These are phyloP conservation scores for Abelmoschus esculentus DNA, from an alignment of 345 rosid species.

Conservation along the genomic window DNA sequence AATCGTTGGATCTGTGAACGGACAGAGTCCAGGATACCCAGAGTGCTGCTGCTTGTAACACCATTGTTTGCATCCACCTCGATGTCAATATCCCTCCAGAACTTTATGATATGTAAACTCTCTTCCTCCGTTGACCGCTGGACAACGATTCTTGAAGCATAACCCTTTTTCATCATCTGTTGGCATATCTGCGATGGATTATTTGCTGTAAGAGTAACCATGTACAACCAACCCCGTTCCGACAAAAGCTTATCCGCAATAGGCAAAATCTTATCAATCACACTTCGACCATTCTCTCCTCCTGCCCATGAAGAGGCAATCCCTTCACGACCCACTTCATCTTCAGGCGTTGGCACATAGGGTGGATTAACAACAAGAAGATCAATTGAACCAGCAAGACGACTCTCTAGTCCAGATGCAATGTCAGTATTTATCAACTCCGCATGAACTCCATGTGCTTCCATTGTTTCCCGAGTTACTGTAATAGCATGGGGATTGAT, in stretches of 20 bases:
- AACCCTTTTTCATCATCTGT: constrained; percentile 64
- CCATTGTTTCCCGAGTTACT: constrained; percentile 51
- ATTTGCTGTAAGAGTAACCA: constrained; percentile 54
- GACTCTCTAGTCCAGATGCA: constrained; percentile 62
- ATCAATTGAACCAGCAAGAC: constrained; percentile 57
- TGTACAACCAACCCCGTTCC: constrained; percentile 69
- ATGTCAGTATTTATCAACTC: constrained; percentile 55
- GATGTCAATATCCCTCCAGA: constrained; percentile 44
- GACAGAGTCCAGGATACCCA: constrained; percentile 24
- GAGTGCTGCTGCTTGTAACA: constrained; percentile 9
- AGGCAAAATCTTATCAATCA: constrained; percentile 57
- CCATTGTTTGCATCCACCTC: constrained; percentile 19
- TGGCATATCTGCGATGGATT: constrained; percentile 55
- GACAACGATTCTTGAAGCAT: constrained; percentile 54
- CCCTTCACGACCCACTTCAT: constrained; percentile 61
- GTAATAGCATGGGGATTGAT: constrained; percentile 51
- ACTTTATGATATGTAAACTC: constrained; percentile 53
- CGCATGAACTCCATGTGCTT: constrained; percentile 63
- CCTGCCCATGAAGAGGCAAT: constrained; percentile 93
- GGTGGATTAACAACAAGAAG: constrained; percentile 92
- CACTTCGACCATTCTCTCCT: constrained; percentile 59
- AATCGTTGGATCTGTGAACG: constrained; percentile 22
- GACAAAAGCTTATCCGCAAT: constrained; percentile 58
- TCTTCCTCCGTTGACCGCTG: constrained; percentile 83
- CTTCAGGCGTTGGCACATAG: constrained; percentile 88